Evolutionary conservation across 768 basidiomycete species (phyloP), one percentile per base, ranked within the genome.

Genomic region (Pisolithus tinctorius): DNA sequence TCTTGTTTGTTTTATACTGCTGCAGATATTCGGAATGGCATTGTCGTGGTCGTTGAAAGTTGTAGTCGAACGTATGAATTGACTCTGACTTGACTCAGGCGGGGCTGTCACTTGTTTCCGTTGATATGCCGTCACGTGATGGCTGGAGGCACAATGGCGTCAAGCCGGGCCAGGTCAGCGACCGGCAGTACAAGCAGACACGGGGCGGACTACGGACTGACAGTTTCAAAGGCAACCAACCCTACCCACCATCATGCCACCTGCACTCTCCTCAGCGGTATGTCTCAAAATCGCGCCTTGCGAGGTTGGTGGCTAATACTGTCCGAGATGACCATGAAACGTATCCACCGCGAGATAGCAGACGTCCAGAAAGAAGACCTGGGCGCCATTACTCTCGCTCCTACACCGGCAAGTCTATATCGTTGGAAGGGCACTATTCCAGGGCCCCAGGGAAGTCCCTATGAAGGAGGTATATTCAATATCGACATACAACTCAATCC

Each of bases 321-420:
- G 11, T 30, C 13, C 6, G 42, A 79, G 78, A 81, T 79, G 60
- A 86, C 89, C 6, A 67, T 88, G 58, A 92, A 89, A 70, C 84
- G 89, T 41, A 92, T 93, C 38, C 80, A 86, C 56, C 83, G 86
- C 53, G 89, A 93, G 69, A 82, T 92, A 31, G 77, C 80, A 6
- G 88, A 92, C 69, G 69, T 86, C 31, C 76, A 82, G 78, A 88
- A 88, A 65, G 89, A 92, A 63, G 89, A 93, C 65, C 71, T 90
- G 34, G 90, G 89, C 6, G 58, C 70, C 26, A 91, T 92, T 55
- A 76, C 74, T 0, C 78, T 93, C 17, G 72, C 74, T 29, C 90
- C 90, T 4, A 70, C 76, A 13, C 80, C 78, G 46, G 78, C 82
- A 55, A 79, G 80, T 58, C 67, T 91, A 49, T 85, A 83, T 63